phyloP scores from a whole-genome alignment of 1,284 basidiomycete genomes.

The Pisolithus thermaeus region DNA sequence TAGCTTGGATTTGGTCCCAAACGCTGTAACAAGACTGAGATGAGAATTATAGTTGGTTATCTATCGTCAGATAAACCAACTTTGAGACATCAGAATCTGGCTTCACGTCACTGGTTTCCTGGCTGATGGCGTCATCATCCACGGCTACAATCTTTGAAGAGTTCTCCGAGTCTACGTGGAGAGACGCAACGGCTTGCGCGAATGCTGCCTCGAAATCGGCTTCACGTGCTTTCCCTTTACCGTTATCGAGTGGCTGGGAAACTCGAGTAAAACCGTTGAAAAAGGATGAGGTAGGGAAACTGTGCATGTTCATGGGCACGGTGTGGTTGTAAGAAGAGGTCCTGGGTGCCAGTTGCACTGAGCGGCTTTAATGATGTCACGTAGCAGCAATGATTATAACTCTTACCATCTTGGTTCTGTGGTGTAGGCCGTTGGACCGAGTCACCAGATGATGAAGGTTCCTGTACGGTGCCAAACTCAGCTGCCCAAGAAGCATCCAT shows the following conservation, averaged over 20 bases:
- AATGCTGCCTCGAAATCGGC: conserved; percentile 78
- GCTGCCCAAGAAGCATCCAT: conserved; percentile 39
- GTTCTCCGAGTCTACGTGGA: conserved; percentile 39
- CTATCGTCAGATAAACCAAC: conserved; percentile 29
- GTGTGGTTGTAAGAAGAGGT: conserved; percentile 21
- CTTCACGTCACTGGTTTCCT: conserved; percentile 27
- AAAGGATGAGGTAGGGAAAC: conserved; percentile 29
- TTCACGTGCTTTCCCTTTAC: conserved; percentile 69
- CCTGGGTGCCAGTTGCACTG: neutral
- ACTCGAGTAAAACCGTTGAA: conserved; percentile 22
- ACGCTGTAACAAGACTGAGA: conserved; percentile 34
- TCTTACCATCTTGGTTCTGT: conserved; percentile 22
- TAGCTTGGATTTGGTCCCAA: conserved; percentile 55
- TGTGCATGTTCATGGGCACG: conserved; percentile 24
- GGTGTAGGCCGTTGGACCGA: conserved; percentile 27
- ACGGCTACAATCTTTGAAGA: conserved; percentile 52
- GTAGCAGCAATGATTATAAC: neutral
- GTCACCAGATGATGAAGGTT: conserved; percentile 6
- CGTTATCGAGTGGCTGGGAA: conserved; percentile 35
- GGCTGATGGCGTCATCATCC: conserved; percentile 34
- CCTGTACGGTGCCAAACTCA: conserved; percentile 36
- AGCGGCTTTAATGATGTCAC: too few relatives aligned
- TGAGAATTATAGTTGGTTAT: conserved; percentile 2
- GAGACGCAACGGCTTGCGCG: conserved; percentile 49
- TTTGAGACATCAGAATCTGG: conserved; percentile 39